Conservation (phyloP, 2,329 filamentous ascomycete species). For the Fusarium duplospermum region DNA sequence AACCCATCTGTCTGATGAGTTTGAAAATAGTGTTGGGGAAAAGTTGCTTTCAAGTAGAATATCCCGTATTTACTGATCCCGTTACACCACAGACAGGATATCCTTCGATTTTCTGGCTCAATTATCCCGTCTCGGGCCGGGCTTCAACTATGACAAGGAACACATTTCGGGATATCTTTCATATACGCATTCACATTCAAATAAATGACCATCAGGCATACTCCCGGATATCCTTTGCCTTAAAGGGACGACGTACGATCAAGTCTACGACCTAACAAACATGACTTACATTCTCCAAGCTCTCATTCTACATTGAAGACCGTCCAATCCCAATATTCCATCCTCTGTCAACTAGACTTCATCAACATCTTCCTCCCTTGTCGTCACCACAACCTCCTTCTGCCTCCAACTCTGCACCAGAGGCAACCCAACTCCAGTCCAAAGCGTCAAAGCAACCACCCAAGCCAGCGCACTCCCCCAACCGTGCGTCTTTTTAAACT, state of each 20-base stretch:
- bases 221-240: rapidly evolving
- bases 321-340: background rate
- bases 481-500: slow-evolving; percentile 50
- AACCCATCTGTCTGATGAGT: too few relatives aligned
- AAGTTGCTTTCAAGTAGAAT: background rate
- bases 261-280: background rate
- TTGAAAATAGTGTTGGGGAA: too few relatives aligned
- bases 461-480: slow-evolving; percentile 50
- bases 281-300: background rate
- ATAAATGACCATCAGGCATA: background rate
- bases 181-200: background rate
- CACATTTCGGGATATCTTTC: background rate
- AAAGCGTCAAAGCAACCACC: slow-evolving; percentile 49
- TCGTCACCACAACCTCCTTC: slow-evolving; percentile 12
- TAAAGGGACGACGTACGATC: background rate
- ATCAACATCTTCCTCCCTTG: slow-evolving; percentile 1
- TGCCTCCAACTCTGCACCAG: slow-evolving; percentile 36
- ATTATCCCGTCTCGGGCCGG: too few relatives aligned
- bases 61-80: background rate
- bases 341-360: background rate
- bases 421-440: slow-evolving; percentile 49
- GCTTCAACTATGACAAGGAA: too few relatives aligned
- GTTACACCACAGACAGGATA: background rate
- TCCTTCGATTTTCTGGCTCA: too few relatives aligned
- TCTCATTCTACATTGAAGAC: background rate